Evolutionary conservation across 305 asterid genomes (phyloP).

Genomic region (Andrographis paniculata): DNA sequence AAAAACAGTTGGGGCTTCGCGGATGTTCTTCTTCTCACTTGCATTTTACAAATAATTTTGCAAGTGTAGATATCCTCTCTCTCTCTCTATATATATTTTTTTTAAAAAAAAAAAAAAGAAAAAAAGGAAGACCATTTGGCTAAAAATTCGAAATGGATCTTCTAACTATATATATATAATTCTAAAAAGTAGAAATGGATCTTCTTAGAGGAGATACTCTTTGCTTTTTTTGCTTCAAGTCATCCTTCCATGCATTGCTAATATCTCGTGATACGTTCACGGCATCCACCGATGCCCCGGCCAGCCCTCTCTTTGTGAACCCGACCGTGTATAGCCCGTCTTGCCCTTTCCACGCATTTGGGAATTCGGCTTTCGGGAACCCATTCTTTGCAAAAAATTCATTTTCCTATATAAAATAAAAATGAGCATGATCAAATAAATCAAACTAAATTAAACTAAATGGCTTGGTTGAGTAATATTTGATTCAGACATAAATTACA

Average conservation of each 20-base stretch:
- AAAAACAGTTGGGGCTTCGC: neutral
- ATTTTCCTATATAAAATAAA: constrained; percentile 27
- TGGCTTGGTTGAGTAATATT: too few species aligned
- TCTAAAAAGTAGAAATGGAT: constrained; percentile 55
- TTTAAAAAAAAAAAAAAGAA: neutral
- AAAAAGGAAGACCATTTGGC: constrained; percentile 19
- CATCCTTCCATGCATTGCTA: constrained; percentile 50
- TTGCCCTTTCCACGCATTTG: constrained; percentile 61
- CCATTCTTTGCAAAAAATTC: constrained; percentile 55
- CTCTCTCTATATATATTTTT: constrained; percentile 35
- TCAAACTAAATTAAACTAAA: too few species aligned
- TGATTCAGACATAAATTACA: too few species aligned
- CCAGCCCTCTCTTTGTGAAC: constrained; percentile 61
- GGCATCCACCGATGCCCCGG: constrained; percentile 71
- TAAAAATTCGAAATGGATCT: constrained; percentile 54
- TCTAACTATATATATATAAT: too few species aligned
- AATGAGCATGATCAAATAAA: too few species aligned
- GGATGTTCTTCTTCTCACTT: neutral
- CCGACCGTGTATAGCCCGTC: constrained; percentile 61
- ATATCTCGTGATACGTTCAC: constrained; percentile 50
- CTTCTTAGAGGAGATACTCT: constrained; percentile 48
- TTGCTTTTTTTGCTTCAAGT: constrained; percentile 45
- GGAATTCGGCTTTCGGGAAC: constrained; percentile 42
- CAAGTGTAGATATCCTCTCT: constrained; percentile 20
- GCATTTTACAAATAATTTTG: neutral